Percentiles rank a stretch among this genome's conserved stretches.
Evolutionary conservation across 768 basidiomycete species (phyloP).

Genomic region (Boletus rubroflammeus): DNA sequence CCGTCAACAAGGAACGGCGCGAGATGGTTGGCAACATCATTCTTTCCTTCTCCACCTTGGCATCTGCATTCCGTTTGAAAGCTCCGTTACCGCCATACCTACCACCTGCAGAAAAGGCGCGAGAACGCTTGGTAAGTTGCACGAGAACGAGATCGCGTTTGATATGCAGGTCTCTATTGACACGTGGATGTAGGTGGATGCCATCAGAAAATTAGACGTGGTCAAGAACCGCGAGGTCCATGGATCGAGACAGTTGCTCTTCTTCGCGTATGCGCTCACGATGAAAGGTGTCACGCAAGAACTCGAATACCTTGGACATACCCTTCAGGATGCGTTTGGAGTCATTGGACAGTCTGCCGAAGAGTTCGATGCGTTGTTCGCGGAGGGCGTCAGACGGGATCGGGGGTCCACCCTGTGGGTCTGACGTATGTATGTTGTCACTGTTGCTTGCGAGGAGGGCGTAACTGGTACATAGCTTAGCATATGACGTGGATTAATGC

Average conservation of each 20-base stretch:
- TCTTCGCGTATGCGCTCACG: slow-evolving; percentile 90
- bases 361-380: slow-evolving; percentile 81
- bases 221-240: slow-evolving; percentile 81
- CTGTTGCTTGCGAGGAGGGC: not conserved
- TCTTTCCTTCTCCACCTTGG: slow-evolving; percentile 78
- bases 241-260: slow-evolving; percentile 81
- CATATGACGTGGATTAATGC: slow-evolving; percentile 4
- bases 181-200: slow-evolving; percentile 54
- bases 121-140: slow-evolving; percentile 65
- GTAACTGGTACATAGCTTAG: too few relatives aligned
- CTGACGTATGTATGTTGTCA: slow-evolving; percentile 1
- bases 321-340: slow-evolving; percentile 87
- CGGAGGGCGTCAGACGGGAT: slow-evolving; percentile 12
- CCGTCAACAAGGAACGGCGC: slow-evolving; percentile 82
- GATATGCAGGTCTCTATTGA: not conserved
- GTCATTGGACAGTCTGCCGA: slow-evolving; percentile 80
- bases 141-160: not conserved
- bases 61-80: slow-evolving; percentile 78
- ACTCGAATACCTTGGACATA: slow-evolving; percentile 75
- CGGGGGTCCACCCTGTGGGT: slow-evolving; percentile 10
- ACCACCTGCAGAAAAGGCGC: slow-evolving; percentile 85
- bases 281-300: slow-evolving; percentile 94
- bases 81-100: slow-evolving; percentile 95
- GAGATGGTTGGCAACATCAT: slow-evolving; percentile 97
- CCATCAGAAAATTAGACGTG: slow-evolving; percentile 80